Conservation (phyloP, 106 monocot genomes). For the Triglochin maritima region DNA sequence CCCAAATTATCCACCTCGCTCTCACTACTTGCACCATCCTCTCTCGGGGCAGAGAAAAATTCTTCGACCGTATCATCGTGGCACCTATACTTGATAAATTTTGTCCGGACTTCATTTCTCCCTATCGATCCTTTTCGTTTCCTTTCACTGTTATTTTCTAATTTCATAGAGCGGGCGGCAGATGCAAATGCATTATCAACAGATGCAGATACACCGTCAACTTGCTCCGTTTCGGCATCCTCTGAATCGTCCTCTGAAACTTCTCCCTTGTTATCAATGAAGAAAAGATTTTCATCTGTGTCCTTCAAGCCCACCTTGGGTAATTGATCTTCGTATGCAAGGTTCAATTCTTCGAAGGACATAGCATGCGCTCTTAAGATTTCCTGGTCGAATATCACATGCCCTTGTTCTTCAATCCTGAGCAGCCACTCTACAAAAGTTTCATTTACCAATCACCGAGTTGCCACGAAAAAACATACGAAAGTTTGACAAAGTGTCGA, state of each 20-base stretch:
- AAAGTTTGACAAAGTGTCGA: background rate
- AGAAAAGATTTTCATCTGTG: constrained; percentile 22
- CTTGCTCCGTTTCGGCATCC: constrained; percentile 8
- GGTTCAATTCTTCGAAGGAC: constrained; percentile 35
- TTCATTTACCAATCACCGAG: background rate
- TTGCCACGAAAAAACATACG: background rate
- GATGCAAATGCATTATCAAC: constrained; percentile 10
- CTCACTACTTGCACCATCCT: constrained; percentile 8
- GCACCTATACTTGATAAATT: constrained; percentile 12
- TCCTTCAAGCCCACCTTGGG: constrained; percentile 7
- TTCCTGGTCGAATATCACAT: constrained; percentile 33
- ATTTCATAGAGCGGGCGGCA: constrained; percentile 12
- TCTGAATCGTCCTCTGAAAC: background rate
- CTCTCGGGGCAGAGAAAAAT: background rate
- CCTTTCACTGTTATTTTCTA: background rate
- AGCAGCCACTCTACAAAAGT: constrained; percentile 46
- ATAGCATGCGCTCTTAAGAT: constrained; percentile 14
- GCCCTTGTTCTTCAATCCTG: constrained; percentile 39
- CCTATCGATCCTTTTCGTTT: constrained; percentile 13
- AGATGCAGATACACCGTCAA: constrained; percentile 7
- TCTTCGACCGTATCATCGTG: constrained; percentile 5
- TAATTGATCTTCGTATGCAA: constrained; percentile 4
- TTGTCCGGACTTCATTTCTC: background rate
- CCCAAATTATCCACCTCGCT: constrained; percentile 16
- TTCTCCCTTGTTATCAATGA: constrained; percentile 9